Evolutionary conservation across 306 rosid species (phyloP).

Genomic region (Arachis stenosperma): DNA sequence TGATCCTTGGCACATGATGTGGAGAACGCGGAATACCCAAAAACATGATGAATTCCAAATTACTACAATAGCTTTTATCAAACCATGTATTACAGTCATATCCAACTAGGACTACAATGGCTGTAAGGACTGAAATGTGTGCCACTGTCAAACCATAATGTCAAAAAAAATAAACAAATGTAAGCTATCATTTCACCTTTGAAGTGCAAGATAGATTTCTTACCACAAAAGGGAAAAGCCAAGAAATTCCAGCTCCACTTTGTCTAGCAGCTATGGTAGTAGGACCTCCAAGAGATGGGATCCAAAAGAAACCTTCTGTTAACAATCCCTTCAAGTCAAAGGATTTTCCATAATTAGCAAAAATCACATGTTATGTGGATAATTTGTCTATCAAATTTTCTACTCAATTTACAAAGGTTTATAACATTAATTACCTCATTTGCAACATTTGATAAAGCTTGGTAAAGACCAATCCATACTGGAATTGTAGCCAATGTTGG

Average conservation of each 20-base stretch:
- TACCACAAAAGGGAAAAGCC: constrained; percentile 99
- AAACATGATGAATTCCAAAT: neutral
- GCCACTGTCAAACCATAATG: constrained; percentile 18
- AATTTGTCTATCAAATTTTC: constrained; percentile 23
- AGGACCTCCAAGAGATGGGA: constrained; percentile 98
- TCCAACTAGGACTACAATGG: constrained; percentile 24
- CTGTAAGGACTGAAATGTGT: neutral
- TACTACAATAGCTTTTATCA: neutral
- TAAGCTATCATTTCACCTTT: constrained; percentile 32
- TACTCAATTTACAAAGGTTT: constrained; percentile 18
- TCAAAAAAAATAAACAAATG: constrained; percentile 1
- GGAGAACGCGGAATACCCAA: constrained; percentile 3
- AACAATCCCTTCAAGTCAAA: constrained; percentile 75
- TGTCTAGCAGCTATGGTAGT: constrained; percentile 97
- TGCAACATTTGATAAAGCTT: constrained; percentile 98
- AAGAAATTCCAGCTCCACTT: constrained; percentile 93
- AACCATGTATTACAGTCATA: constrained; percentile 6
- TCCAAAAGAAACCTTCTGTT: constrained; percentile 99
- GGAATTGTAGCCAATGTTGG: constrained; percentile 99
- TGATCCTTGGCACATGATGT: neutral
- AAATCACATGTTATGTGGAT: constrained; percentile 2
- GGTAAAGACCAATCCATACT: constrained; percentile 97
- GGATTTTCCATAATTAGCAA: constrained; percentile 45
- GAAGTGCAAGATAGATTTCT: constrained; percentile 37
- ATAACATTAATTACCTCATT: constrained; percentile 69